A percentile compares a stretch with the other conserved stretches of the same genome.
These are phyloP conservation scores for Lophium mytilinum DNA, from an alignment of 495 filamentous ascomycete genomes.

Conservation along the genomic window DNA sequence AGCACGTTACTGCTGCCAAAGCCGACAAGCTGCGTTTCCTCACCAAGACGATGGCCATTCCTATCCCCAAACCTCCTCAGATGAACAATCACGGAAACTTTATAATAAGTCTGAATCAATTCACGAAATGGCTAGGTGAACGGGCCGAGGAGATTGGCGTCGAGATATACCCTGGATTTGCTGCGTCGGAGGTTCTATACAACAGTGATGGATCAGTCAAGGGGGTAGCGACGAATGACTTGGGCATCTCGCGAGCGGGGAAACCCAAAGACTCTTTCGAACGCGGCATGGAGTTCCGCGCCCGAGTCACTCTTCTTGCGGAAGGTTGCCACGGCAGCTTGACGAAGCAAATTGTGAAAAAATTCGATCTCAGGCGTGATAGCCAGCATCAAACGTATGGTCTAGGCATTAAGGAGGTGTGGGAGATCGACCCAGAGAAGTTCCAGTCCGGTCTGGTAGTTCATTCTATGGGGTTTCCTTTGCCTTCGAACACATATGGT, in stretches of 20 bases:
- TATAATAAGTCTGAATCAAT: slow-evolving; percentile 89
- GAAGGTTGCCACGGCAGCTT: slow-evolving; percentile 96
- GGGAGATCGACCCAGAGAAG: slow-evolving; percentile 92
- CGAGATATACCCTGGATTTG: slow-evolving; percentile 96
- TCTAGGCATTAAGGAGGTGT: slow-evolving; percentile 91
- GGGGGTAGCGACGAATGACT: slow-evolving; percentile 93
- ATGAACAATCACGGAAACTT: slow-evolving; percentile 99
- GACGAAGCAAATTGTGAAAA: slow-evolving; percentile 91
- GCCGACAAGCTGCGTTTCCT: slow-evolving; percentile 89
- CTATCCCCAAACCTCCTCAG: slow-evolving; percentile 83
- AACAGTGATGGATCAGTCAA: slow-evolving; percentile 75
- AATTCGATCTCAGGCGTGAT: slow-evolving; percentile 82
- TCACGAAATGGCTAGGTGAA: slow-evolving; percentile 91
- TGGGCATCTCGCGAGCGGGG: slow-evolving; percentile 72
- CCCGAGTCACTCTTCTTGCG: slow-evolving; percentile 82
- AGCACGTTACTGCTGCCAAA: slow-evolving; percentile 71
- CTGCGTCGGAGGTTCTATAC: slow-evolving; percentile 88
- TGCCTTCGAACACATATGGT: slow-evolving; percentile 85
- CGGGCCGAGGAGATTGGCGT: slow-evolving; percentile 94
- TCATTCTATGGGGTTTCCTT: slow-evolving; percentile 90
- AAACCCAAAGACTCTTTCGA: slow-evolving; percentile 89
- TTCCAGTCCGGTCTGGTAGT: slow-evolving; percentile 77
- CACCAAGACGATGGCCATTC: slow-evolving; percentile 70
- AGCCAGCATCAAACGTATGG: slow-evolving; percentile 93
- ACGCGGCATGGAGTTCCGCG: slow-evolving; percentile 97